phyloP scores from a whole-genome alignment of 2,329 filamentous ascomycete genomes.

The Xylaria digitata region DNA sequence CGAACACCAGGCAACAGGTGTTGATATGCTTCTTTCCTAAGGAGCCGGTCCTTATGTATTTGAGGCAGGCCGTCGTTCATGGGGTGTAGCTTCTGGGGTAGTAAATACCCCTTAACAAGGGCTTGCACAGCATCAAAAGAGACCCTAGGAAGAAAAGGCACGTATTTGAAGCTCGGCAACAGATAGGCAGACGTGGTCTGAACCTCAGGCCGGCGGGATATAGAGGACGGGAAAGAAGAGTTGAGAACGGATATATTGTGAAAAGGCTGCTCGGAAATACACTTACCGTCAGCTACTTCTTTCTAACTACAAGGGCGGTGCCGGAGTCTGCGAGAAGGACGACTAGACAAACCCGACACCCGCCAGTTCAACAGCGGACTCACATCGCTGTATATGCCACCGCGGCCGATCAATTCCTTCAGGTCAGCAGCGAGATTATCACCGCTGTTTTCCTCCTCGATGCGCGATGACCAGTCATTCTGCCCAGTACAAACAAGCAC shows the following conservation, averaged over 20 bases:
- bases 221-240: slow-evolving; percentile 75
- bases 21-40: slow-evolving; percentile 64
- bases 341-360: neutral
- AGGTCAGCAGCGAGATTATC: slow-evolving; percentile 77
- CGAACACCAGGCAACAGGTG: slow-evolving; percentile 66
- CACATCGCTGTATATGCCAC: slow-evolving; percentile 75
- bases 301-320: slow-evolving; percentile 4
- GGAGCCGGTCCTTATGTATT: slow-evolving; percentile 64
- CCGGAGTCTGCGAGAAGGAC: slow-evolving; percentile 37
- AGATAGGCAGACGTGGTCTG: slow-evolving; percentile 76
- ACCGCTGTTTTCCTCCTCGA: slow-evolving; percentile 80
- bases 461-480: slow-evolving; percentile 82
- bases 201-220: slow-evolving; percentile 58
- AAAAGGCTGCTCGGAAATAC: slow-evolving; percentile 71
- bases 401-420: slow-evolving; percentile 74
- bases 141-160: slow-evolving; percentile 75
- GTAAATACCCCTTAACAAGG: slow-evolving; percentile 73
- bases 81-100: slow-evolving; percentile 71
- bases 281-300: slow-evolving; percentile 51
- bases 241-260: slow-evolving; percentile 83
- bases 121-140: slow-evolving; percentile 66
- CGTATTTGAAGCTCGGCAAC: slow-evolving; percentile 84
- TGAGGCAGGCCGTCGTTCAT: slow-evolving; percentile 70
- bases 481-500: slow-evolving; percentile 85
- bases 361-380: slow-evolving; percentile 44